A percentile compares a stretch with the other conserved stretches of the same genome.
Evolutionary conservation across 768 basidiomycete species (phyloP).

Genomic region (Tricholomella constricta): DNA sequence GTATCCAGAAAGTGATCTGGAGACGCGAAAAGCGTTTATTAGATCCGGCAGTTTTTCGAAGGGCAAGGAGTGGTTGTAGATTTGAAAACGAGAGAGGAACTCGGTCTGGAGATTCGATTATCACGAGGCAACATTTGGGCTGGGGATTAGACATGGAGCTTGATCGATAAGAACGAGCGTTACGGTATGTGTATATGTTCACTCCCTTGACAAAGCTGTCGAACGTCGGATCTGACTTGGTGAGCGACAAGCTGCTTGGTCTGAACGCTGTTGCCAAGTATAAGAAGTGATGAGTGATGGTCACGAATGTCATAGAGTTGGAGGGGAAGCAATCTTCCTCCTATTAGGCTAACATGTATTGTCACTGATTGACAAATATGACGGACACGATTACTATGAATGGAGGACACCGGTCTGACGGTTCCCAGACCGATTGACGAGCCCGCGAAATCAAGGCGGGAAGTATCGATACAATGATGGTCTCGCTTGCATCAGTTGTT

Average conservation of each 20-base stretch:
- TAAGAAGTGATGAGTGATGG: too few relatives aligned
- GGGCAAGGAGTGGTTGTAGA: slow-evolving; percentile 17
- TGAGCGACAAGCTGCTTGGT: background rate
- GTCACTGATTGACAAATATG: too few relatives aligned
- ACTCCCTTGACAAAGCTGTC: background rate
- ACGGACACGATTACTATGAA: too few relatives aligned
- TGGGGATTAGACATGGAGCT: background rate
- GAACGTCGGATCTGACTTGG: background rate
- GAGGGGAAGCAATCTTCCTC: background rate
- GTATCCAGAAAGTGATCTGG: slow-evolving; percentile 22
- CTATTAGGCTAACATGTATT: too few relatives aligned
- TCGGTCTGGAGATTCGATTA: slow-evolving; percentile 33
- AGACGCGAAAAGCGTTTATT: slow-evolving; percentile 15
- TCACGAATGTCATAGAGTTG: background rate
- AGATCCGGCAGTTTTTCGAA: slow-evolving; percentile 19
- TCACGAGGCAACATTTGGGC: slow-evolving; percentile 21
- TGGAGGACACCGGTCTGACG: too few relatives aligned
- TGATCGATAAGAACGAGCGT: background rate
- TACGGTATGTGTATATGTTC: background rate
- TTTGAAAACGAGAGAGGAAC: slow-evolving; percentile 26
- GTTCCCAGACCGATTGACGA: too few relatives aligned
- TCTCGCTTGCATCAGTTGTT: background rate
- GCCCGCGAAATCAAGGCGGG: too few relatives aligned
- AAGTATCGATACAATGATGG: background rate
- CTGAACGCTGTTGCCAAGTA: background rate